Base-by-base conservation (phyloP, 805 yeast species). In the Cyberlindnera lachancei region DNA sequence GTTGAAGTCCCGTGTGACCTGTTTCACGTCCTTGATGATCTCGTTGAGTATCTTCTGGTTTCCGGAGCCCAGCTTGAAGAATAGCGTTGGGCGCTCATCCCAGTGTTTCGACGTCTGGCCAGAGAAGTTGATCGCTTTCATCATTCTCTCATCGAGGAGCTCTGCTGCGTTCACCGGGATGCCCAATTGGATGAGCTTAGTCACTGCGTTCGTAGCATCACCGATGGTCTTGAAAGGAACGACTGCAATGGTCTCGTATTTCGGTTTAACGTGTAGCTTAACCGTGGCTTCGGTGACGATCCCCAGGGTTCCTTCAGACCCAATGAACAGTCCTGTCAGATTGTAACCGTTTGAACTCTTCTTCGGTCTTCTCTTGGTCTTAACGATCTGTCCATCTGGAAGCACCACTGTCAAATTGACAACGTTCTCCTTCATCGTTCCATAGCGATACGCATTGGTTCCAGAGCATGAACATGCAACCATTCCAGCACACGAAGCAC, bases 281-380 rank as follows among this genome's bases (percentile, higher is more conserved):
- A 82, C 62, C 0, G 88, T 81, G 2, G 82, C 85, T 45, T 82
- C 87, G 2, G 86, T 81, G 16, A 82, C 73, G 8, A 83, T 64
- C 1, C 88, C 94, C 34, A 83, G 56, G 1, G 94, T 82, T 5
- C 94, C 92, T 45, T 82, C 92, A 27, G 81, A 67, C 1, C 94
- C 92, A 35, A 77, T 63, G 52, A 82, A 77, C 35, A 82, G 55
- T n/a, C 79, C 76, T 25, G 81, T 82, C 48, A 82, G 61, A 42
- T 79, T 81, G 53, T 82, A 82, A 8, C 94, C 92, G 11, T 88
- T 86, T 37, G 83, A 67, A 2, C 85, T 68, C 45, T 83, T 82
- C 44, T 81, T 68, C 3, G 92, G 87, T 47, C 92, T 64, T 40
- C 68, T 70, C 35, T 72, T 71, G 1, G 94, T 83, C 58, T 79